These are phyloP conservation scores for Vinca major DNA, from an alignment of 305 asterid genomes.

Conservation along the genomic window DNA sequence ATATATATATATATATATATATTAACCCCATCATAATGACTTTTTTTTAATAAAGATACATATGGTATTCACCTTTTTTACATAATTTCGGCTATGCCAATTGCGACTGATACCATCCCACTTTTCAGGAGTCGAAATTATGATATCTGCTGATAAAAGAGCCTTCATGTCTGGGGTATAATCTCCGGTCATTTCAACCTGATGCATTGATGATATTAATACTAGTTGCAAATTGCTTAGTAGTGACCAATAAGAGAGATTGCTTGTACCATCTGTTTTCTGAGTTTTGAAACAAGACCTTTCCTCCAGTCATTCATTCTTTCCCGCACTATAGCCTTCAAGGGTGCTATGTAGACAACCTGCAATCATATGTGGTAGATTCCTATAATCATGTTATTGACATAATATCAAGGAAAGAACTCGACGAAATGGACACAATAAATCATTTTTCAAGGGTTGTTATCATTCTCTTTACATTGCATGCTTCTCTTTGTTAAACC, in stretches of 20 bases:
- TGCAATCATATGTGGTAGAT: constrained; percentile 19
- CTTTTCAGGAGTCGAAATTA: constrained; percentile 95
- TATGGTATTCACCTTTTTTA: constrained; percentile 52
- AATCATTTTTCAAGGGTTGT: background rate
- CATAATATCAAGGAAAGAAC: constrained; percentile 1
- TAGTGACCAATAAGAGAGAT: constrained; percentile 1
- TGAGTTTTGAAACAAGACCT: constrained; percentile 79
- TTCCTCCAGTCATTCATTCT: constrained; percentile 98
- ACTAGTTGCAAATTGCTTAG: constrained; percentile 14
- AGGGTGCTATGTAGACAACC: constrained; percentile 95
- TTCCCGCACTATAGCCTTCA: constrained; percentile 98
- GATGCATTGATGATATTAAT: constrained; percentile 27
- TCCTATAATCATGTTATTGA: background rate
- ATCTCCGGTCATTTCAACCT: constrained; percentile 99
- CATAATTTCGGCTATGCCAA: constrained; percentile 93
- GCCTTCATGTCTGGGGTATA: constrained; percentile 87
- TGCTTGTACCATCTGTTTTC: constrained; percentile 72
- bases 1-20: background rate
- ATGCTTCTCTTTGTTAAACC: background rate
- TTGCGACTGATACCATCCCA: constrained; percentile 99
- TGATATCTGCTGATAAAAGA: constrained; percentile 80
- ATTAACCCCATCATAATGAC: background rate
- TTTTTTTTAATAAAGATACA: background rate
- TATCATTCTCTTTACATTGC: background rate
- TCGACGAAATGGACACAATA: background rate